A percentile compares a stretch with the other conserved stretches of the same genome.
These are phyloP conservation scores for Rhododendron ferrugineum DNA, from an alignment of 148 eudicot species.

Conservation along the genomic window DNA sequence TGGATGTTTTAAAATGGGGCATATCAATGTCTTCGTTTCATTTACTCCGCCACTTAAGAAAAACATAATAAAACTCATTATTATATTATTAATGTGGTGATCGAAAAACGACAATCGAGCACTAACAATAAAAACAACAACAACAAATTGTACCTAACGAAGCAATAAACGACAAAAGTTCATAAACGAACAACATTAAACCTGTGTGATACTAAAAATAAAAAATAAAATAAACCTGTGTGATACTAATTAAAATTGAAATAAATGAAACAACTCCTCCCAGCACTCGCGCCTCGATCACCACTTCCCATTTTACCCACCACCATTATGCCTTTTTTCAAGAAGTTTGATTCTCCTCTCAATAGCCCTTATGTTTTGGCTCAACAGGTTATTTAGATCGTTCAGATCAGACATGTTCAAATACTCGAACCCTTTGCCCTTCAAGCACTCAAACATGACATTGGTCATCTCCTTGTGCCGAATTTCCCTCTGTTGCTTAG, in stretches of 20 bases:
- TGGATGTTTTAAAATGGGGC: not conserved
- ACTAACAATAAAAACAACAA: not conserved
- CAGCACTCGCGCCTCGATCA: not conserved
- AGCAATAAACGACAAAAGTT: not conserved
- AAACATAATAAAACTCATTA: not conserved
- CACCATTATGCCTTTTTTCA: not conserved
- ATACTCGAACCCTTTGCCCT: not conserved
- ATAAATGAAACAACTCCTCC: not conserved
- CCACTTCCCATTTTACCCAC: not conserved
- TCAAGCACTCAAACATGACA: not conserved
- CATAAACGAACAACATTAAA: not conserved
- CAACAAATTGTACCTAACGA: not conserved
- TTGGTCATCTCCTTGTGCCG: not conserved
- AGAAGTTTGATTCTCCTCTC: not conserved
- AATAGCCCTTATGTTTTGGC: not conserved
- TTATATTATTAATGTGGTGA: not conserved
- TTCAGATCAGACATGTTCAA: not conserved
- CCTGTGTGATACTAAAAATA: not conserved
- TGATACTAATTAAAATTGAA: not conserved
- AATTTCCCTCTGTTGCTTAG: not conserved
- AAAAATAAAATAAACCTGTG: not conserved
- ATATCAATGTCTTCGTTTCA: not conserved
- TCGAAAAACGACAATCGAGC: not conserved
- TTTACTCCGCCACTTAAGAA: not conserved
- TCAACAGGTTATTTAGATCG: not conserved